These are phyloP conservation scores for Fraxinus sp. DNA, from an alignment of 305 asterid genomes.

Conservation along the genomic window DNA sequence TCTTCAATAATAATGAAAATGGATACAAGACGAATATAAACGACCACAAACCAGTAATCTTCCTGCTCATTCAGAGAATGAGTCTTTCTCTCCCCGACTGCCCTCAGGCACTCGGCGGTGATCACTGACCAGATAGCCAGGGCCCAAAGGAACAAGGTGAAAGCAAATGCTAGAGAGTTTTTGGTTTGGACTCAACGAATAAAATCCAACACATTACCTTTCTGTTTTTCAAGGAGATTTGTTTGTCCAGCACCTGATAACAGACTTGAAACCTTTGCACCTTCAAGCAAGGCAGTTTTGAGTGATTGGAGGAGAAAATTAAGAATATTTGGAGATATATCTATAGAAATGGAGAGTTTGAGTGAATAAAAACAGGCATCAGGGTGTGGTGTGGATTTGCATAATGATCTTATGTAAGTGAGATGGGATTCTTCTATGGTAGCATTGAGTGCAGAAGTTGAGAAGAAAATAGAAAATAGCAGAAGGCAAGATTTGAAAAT, in stretches of 20 bases:
- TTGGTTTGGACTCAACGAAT: no score
- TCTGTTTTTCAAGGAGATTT: slow-evolving; percentile 56
- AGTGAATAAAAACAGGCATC: slow-evolving; percentile 53
- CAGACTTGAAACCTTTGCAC: slow-evolving; percentile 43
- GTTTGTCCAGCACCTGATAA: slow-evolving; percentile 34
- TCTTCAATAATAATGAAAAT: background rate
- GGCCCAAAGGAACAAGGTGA: background rate
- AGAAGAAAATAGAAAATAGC: slow-evolving; percentile 30
- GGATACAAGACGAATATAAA: background rate
- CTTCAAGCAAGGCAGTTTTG: slow-evolving; percentile 53
- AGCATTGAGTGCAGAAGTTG: slow-evolving; percentile 24
- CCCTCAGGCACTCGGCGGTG: background rate
- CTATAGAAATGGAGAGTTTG: slow-evolving; percentile 57
- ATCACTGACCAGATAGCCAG: background rate
- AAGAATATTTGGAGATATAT: slow-evolving; percentile 52
- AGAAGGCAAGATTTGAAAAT: slow-evolving; percentile 21
- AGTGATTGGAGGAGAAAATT: slow-evolving; percentile 56
- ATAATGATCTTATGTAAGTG: slow-evolving; percentile 35
- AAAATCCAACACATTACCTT: slow-evolving; percentile 30
- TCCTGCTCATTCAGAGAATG: background rate
- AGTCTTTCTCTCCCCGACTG: background rate
- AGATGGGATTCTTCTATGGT: slow-evolving; percentile 21
- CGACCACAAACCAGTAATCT: background rate
- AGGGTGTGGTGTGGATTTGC: slow-evolving; percentile 71
- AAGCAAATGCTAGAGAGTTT: no score